Evolutionary conservation across 768 basidiomycete genomes (phyloP).

Genomic region (Lactarius hengduanensis): DNA sequence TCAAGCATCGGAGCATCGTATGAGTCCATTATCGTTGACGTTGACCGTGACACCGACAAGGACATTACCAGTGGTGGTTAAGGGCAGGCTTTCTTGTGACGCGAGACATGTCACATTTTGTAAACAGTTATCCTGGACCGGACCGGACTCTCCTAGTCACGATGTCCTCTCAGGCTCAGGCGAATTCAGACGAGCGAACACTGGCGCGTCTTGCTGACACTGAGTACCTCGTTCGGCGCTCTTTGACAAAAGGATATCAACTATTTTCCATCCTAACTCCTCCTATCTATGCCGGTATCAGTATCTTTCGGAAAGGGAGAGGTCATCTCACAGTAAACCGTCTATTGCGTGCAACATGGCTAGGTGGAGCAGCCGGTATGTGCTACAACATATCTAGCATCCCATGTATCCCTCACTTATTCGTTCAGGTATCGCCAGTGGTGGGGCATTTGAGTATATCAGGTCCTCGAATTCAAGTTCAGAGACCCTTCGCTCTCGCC

Average conservation of each 20-base stretch:
- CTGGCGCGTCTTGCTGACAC: conserved; percentile 51
- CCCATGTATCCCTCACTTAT: background rate
- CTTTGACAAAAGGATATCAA: conserved; percentile 68
- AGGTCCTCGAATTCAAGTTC: conserved; percentile 55
- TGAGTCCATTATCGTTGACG: conserved; percentile 26
- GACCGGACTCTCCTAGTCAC: background rate
- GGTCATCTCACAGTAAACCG: conserved; percentile 57
- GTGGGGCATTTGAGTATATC: conserved; percentile 59
- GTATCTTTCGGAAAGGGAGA: conserved; percentile 54
- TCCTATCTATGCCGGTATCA: conserved; percentile 55
- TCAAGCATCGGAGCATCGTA: conserved; percentile 31
- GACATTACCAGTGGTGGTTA: conserved; percentile 7
- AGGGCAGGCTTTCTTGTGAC: conserved; percentile 11
- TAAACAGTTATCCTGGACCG: background rate
- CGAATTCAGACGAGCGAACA: background rate
- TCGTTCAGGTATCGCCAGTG: conserved; percentile 45
- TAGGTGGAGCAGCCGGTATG: conserved; percentile 61
- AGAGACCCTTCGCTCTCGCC: conserved; percentile 47
- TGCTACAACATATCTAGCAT: conserved; percentile 1
- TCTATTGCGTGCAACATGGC: conserved; percentile 69
- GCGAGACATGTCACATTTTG: conserved; percentile 1
- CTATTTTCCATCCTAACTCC: conserved; percentile 61
- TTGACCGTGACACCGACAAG: conserved; percentile 15
- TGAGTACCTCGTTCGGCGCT: conserved; percentile 63
- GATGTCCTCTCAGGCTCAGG: conserved; percentile 14